Conservation (phyloP, 164 flowering plant genomes). For the Amborella trichopoda region DNA sequence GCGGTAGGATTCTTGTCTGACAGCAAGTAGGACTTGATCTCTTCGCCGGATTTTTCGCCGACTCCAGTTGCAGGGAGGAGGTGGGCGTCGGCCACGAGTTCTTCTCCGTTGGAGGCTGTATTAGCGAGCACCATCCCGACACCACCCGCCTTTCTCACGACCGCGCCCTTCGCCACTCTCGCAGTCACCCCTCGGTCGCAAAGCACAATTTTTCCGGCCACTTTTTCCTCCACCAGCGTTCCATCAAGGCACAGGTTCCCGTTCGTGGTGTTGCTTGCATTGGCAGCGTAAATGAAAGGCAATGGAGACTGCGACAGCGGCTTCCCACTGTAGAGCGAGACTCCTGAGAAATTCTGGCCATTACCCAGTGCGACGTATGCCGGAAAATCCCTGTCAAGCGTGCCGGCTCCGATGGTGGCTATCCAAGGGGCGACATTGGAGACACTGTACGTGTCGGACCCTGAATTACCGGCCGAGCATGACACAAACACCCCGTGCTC, state of each 20-base stretch:
- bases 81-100: slow-evolving; percentile 71
- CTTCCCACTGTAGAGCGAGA: slow-evolving; percentile 57
- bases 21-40: slow-evolving; percentile 40
- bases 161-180: slow-evolving; percentile 52
- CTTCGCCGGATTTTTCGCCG: slow-evolving; percentile 39
- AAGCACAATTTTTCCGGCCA: slow-evolving; percentile 69
- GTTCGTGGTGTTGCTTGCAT: slow-evolving; percentile 29
- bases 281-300: slow-evolving; percentile 52
- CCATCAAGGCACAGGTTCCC: slow-evolving; percentile 51
- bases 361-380: slow-evolving; percentile 48
- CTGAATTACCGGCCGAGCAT: slow-evolving; percentile 83
- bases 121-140: slow-evolving; percentile 73
- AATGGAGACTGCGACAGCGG: slow-evolving; percentile 16
- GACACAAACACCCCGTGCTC: slow-evolving; percentile 67
- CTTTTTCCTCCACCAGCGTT: slow-evolving; percentile 37
- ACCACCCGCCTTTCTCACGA: slow-evolving; percentile 77
- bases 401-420: slow-evolving; percentile 81
- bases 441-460: slow-evolving; percentile 36
- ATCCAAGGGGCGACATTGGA: slow-evolving; percentile 95
- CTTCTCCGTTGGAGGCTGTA: slow-evolving; percentile 55
- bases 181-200: slow-evolving; percentile 64
- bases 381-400: slow-evolving; percentile 89
- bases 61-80: slow-evolving; percentile 54
- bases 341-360: slow-evolving; percentile 52
- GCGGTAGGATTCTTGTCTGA: slow-evolving; percentile 46